Evolutionary conservation across 2,329 filamentous ascomycete genomes (phyloP).

Genomic region (Phialophora verrucosa): DNA sequence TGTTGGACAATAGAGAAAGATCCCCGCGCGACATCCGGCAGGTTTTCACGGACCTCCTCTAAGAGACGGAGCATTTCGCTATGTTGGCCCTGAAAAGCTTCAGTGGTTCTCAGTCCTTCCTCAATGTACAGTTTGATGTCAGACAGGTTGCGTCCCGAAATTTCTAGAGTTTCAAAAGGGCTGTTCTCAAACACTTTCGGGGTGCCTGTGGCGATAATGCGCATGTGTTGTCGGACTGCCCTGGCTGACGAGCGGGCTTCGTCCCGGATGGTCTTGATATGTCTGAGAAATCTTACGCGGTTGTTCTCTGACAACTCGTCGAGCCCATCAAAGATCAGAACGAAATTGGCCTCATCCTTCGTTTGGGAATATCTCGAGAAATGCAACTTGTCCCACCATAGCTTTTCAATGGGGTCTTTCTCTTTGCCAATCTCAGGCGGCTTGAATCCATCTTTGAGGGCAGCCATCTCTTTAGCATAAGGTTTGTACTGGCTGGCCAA

Average conservation of each 20-base stretch:
- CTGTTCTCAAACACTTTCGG: not conserved
- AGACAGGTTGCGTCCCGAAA: not conserved
- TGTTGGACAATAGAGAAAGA: conserved; percentile 8
- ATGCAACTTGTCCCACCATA: conserved; percentile 15
- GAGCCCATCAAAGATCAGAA: conserved; percentile 1
- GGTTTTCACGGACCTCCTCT: not conserved
- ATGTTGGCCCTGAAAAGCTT: not conserved
- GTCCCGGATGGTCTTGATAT: not conserved
- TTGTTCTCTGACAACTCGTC: not conserved
- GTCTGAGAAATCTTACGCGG: not conserved
- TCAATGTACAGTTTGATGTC: not conserved
- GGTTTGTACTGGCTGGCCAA: conserved; percentile 7
- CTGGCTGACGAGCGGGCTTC: not conserved
- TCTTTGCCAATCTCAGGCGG: conserved; percentile 6
- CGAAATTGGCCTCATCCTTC: conserved; percentile 3
- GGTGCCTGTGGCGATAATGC: not conserved
- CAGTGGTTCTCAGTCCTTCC: not conserved
- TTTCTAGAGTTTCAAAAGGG: not conserved
- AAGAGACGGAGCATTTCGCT: not conserved
- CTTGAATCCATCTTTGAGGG: conserved; percentile 7
- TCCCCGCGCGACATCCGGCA: not conserved
- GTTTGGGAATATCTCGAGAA: conserved; percentile 10
- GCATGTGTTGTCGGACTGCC: not conserved
- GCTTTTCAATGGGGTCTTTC: conserved; percentile 8
- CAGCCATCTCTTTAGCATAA: conserved; percentile 10